Evolutionary conservation across 2,329 filamentous ascomycete species (phyloP).

Genomic region (Exophiala bonariae): DNA sequence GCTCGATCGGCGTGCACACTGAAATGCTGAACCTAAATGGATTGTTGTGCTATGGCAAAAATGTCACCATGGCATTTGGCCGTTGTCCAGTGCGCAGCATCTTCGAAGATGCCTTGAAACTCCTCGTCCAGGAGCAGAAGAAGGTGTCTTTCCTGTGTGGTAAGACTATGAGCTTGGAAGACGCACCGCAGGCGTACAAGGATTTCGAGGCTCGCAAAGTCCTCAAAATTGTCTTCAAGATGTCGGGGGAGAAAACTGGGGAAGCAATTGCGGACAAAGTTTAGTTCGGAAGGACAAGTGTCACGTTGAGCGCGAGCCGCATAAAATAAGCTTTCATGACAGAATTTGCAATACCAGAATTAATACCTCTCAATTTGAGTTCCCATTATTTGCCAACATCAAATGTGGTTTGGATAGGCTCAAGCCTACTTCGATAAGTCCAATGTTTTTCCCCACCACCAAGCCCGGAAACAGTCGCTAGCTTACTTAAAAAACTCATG

Average conservation of each 20-base stretch:
- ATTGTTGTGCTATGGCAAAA: conserved; percentile 28
- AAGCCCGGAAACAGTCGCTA: too few species aligned
- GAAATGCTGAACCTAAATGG: conserved; percentile 23
- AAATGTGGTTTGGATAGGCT: too few species aligned
- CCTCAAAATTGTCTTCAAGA: conserved; percentile 27
- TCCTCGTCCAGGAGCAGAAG: conserved; percentile 29
- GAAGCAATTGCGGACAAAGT: conserved; percentile 42
- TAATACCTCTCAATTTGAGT: too few species aligned
- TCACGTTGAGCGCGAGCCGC: too few species aligned
- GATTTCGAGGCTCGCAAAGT: conserved; percentile 29
- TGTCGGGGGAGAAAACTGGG: conserved; percentile 19
- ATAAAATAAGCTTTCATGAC: too few species aligned
- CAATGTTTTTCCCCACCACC: too few species aligned
- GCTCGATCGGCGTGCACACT: conserved; percentile 29
- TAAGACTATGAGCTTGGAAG: conserved; percentile 28
- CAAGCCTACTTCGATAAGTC: too few species aligned
- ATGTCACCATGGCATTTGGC: conserved; percentile 29
- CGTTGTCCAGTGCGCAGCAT: conserved; percentile 29
- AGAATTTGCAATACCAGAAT: too few species aligned
- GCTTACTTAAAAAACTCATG: too few species aligned
- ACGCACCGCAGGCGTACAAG: conserved; percentile 28
- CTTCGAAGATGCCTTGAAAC: conserved; percentile 26
- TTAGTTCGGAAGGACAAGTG: too few species aligned
- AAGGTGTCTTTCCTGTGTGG: conserved; percentile 28
- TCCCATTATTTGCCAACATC: too few species aligned